Evolutionary conservation across 2,329 filamentous ascomycete genomes (phyloP).

Genomic region (Monosporascus sp.): DNA sequence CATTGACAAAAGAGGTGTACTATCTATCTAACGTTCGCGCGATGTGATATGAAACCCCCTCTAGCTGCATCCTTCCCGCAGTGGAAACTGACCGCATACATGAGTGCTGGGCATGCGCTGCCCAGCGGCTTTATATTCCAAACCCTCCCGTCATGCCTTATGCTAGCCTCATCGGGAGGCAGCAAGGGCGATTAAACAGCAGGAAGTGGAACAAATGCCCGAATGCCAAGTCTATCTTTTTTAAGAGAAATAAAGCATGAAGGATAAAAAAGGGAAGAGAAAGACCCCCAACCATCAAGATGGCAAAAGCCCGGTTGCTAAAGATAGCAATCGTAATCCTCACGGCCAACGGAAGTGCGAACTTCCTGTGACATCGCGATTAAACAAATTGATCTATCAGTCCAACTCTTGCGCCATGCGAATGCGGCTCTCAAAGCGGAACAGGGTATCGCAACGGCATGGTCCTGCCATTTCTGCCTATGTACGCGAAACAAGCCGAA

Average conservation of each 20-base stretch:
- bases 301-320: slow-evolving; percentile 2
- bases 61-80: too few relatives aligned
- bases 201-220: slow-evolving; percentile 13
- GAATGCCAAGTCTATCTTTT: slow-evolving; percentile 7
- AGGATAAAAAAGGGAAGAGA: background rate
- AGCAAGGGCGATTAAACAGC: slow-evolving; percentile 8
- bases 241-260: background rate
- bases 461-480: slow-evolving; percentile 26
- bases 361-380: slow-evolving; percentile 22
- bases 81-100: too few relatives aligned
- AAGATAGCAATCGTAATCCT: slow-evolving; percentile 6
- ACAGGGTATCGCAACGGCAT: slow-evolving; percentile 26
- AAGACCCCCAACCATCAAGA: slow-evolving; percentile 1
- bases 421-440: slow-evolving; percentile 27
- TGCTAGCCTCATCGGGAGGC: slow-evolving; percentile 1
- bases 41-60: too few relatives aligned
- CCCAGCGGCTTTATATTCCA: too few relatives aligned
- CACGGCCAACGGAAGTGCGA: slow-evolving; percentile 30
- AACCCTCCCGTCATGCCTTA: background rate
- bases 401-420: slow-evolving; percentile 28
- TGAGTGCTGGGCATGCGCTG: too few relatives aligned
- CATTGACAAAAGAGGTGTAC: too few relatives aligned
- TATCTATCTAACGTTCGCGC: too few relatives aligned
- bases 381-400: slow-evolving; percentile 28
- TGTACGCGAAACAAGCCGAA: slow-evolving; percentile 21